Base-by-base conservation (phyloP, 352 stramenopile genomes). In the Phytophthora chlamydospora region DNA sequence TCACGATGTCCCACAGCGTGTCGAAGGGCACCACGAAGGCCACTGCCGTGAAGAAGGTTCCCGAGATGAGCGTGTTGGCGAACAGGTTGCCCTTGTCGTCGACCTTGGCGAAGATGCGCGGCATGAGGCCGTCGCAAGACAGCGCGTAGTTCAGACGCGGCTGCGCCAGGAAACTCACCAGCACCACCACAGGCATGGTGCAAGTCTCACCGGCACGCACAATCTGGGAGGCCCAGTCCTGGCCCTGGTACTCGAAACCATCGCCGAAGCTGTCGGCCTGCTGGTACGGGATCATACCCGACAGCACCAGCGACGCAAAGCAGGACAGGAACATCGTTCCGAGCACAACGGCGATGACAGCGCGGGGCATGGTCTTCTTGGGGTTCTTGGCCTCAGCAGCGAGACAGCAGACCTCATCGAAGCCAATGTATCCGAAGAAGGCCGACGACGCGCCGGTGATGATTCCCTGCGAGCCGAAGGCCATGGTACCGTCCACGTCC, bases 381-480 rank as follows among this genome's bases (percentile, higher is more conserved):
- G 85, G 82, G 69, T 95, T 83, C 59, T 89, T 87, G 10, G 79
- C 77, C 49, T 95, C 86, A 12, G 83, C 85, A n/a, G 90, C 85
- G 4, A 98, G 67, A 64, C 90, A 97, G 65, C 89, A 97, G 11
- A 98, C 85, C 56, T 98, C 93, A 68, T 98, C 95, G 62, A 97
- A 98, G 7, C 95, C 95, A 39, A 98, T 73, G 66, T 95, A 98
- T 29, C 91, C 91, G 73, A 98, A 98, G 76, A 98, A 98, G 16
- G 88, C 91, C 12, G 87, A 85, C 19, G 91, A 93, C 2, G 88
- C 76, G 12, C 88, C 90, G 7, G 70, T 75, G 56, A 97, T 77
- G 44, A 98, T 73, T 24, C 87, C 86, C 40, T 76, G 66, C 0
- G 43, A 27, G 6, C 87, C 84, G 27, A 78, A 87, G 0, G 58